Conservation (phyloP, 805 yeast genomes). For the Komagataella pastoris region DNA sequence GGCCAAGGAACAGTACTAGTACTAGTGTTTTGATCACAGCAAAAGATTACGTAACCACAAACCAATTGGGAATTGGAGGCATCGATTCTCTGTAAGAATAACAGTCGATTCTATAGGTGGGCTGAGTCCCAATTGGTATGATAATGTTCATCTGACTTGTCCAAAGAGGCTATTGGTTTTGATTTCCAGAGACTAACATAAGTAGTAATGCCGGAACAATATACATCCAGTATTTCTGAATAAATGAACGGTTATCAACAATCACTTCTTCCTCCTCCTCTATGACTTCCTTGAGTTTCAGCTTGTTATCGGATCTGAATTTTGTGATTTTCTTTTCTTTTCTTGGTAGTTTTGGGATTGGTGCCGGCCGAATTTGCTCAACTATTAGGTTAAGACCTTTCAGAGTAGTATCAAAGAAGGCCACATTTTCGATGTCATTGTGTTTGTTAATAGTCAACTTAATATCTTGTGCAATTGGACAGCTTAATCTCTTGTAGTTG, state of each 20-base stretch:
- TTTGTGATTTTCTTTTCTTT: conserved; percentile 2
- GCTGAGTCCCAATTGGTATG: too few relatives aligned
- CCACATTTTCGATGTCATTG: neutral
- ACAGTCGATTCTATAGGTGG: too few relatives aligned
- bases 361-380: neutral
- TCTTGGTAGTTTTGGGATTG: conserved; percentile 7
- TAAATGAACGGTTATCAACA: conserved; percentile 25
- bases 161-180: neutral
- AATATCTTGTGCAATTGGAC: neutral
- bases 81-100: too few relatives aligned
- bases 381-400: neutral
- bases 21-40: neutral
- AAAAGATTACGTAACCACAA: neutral
- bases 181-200: conserved; percentile 12
- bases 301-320: neutral
- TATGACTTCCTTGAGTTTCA: conserved; percentile 4
- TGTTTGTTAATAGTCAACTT: neutral
- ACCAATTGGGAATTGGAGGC: too few relatives aligned
- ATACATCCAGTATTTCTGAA: conserved; percentile 53
- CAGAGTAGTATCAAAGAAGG: neutral
- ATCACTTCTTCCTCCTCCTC: neutral
- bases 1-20: neutral
- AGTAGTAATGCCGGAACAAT: conserved; percentile 36
- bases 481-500: neutral
- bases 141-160: neutral